These are phyloP conservation scores for Periconia sp. DNA, from an alignment of 2,329 filamentous ascomycete species.

Conservation along the genomic window DNA sequence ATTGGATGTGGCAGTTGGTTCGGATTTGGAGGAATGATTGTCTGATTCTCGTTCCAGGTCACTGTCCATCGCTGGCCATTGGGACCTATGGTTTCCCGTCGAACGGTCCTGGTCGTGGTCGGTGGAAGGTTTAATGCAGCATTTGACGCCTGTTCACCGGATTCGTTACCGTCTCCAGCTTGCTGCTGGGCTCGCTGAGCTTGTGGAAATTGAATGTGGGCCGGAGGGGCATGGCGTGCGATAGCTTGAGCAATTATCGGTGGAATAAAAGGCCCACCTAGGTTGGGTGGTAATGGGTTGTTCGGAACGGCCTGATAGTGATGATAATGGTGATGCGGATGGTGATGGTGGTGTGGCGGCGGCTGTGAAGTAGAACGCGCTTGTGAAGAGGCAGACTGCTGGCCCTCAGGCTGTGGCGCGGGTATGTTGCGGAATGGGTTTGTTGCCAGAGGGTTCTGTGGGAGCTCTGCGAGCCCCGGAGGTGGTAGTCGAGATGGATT, in stretches of 20 bases:
- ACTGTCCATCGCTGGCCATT: constrained; percentile 58
- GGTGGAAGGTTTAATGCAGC: constrained; percentile 12
- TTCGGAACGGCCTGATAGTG: constrained; percentile 13
- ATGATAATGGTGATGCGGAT: constrained; percentile 14
- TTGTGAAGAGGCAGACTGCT: constrained; percentile 3
- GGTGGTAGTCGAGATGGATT: constrained; percentile 32
- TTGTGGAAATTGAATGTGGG: constrained; percentile 24
- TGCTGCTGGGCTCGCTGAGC: constrained; percentile 15
- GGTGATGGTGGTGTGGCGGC: constrained; percentile 15
- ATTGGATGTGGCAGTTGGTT: constrained; percentile 18
- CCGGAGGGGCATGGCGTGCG: too few relatives aligned
- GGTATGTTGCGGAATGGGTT: constrained; percentile 35
- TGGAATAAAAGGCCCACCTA: constrained; percentile 12
- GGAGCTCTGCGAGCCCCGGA: constrained; percentile 10
- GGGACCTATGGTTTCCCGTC: constrained; percentile 53
- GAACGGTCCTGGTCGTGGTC: constrained; percentile 46
- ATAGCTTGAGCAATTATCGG: constrained; percentile 27
- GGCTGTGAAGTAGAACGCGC: constrained; percentile 29
- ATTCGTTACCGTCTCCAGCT: not conserved
- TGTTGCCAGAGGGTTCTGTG: constrained; percentile 24
- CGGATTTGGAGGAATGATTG: constrained; percentile 24
- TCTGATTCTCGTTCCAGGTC: constrained; percentile 52
- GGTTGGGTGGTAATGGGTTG: constrained; percentile 7
- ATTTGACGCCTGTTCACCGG: not conserved
- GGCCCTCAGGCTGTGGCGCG: not conserved